Conservation (phyloP, 2,329 filamentous ascomycete species). For the Phyllosticta ampelicida region DNA sequence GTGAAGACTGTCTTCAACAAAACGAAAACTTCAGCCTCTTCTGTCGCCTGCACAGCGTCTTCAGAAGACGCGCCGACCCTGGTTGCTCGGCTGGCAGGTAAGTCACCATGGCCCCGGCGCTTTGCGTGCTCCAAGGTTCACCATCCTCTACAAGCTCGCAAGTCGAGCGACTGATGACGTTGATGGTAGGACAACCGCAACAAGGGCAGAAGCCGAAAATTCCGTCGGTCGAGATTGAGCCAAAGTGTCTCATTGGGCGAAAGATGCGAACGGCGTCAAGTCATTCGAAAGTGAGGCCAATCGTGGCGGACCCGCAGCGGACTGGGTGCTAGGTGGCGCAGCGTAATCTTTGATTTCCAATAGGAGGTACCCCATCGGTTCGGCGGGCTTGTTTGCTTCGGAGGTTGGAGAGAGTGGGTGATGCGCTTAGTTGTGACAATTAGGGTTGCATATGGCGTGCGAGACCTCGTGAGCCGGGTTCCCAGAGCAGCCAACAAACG, state of each 20-base stretch:
- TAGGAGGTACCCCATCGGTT: not conserved
- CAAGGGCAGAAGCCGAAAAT: not conserved
- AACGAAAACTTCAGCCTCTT: not conserved
- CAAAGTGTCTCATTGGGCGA: not conserved
- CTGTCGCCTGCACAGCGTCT: not conserved
- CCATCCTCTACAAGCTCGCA: not conserved
- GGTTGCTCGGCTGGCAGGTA: slow-evolving; percentile 3
- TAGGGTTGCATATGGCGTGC: not conserved
- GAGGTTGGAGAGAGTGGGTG: not conserved
- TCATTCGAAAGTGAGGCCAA: not conserved
- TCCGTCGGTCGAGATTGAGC: not conserved
- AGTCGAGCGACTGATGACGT: not conserved
- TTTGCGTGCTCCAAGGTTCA: slow-evolving; percentile 8
- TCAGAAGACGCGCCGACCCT: not conserved
- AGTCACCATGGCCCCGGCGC: slow-evolving; percentile 3
- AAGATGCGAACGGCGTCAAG: not conserved
- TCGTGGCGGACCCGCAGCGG: not conserved
- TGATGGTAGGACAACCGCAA: not conserved
- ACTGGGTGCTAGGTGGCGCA: not conserved
- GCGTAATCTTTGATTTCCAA: not conserved
- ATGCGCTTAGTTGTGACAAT: not conserved
- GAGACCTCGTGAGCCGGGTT: not conserved
- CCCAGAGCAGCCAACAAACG: not conserved
- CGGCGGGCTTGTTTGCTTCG: not conserved
- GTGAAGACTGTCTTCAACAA: not conserved